These are phyloP conservation scores for Psidium guajava DNA, from an alignment of 345 rosid genomes.

Conservation along the genomic window DNA sequence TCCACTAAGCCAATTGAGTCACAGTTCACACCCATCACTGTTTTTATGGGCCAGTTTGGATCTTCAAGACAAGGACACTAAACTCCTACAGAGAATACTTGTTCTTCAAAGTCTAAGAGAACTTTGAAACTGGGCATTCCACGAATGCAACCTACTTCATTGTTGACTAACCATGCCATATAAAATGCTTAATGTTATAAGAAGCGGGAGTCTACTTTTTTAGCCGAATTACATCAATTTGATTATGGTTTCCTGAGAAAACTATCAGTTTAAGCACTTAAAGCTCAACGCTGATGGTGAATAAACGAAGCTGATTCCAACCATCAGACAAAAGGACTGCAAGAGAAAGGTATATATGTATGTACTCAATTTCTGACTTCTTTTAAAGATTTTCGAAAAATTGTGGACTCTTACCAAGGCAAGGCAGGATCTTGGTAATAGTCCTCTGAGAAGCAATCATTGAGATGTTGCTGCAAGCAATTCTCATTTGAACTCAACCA, in stretches of 20 bases:
- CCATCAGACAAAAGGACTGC: neutral
- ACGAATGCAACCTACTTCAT: neutral
- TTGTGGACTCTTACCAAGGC: slow-evolving; percentile 48
- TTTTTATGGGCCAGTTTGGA: neutral
- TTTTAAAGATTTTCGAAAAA: neutral
- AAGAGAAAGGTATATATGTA: neutral
- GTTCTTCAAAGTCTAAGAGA: neutral
- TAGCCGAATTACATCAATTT: neutral
- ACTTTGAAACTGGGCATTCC: neutral
- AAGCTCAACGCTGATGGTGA: neutral
- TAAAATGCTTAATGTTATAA: neutral
- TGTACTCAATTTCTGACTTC: neutral
- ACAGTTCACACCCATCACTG: neutral
- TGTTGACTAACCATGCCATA: neutral
- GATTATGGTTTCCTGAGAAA: neutral
- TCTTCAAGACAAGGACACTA: neutral
- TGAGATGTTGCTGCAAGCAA: slow-evolving; percentile 49
- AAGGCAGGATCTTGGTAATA: slow-evolving; percentile 52
- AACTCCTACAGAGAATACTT: neutral
- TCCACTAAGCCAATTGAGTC: neutral
- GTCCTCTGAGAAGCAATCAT: slow-evolving; percentile 36
- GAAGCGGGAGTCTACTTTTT: neutral
- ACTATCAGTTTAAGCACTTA: neutral
- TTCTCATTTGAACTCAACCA: slow-evolving; percentile 71
- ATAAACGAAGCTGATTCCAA: neutral